These are phyloP conservation scores for Nidularia sp. DNA, from an alignment of 768 basidiomycete genomes.

Conservation along the genomic window DNA sequence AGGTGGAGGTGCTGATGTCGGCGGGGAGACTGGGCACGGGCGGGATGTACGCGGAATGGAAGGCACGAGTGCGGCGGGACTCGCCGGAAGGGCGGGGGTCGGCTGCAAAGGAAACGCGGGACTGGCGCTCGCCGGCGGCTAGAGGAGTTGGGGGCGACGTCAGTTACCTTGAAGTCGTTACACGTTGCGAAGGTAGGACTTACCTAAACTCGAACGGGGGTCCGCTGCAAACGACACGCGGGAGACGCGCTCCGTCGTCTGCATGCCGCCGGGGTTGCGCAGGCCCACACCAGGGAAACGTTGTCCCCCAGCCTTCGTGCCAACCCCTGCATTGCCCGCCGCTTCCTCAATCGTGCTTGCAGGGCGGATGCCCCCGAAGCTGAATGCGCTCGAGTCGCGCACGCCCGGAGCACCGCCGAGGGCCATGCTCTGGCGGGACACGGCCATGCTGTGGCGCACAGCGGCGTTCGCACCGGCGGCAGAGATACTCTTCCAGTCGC, in stretches of 20 bases:
- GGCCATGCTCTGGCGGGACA: no score
- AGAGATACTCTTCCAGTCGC: slow-evolving; percentile 74
- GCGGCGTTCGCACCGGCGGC: slow-evolving; percentile 69
- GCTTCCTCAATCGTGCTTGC: slow-evolving; percentile 37
- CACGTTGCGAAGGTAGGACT: no score
- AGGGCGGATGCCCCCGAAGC: slow-evolving; percentile 35
- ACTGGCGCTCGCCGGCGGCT: slow-evolving; percentile 5
- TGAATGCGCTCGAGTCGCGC: no score
- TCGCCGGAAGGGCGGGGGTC: slow-evolving; percentile 38
- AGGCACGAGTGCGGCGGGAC: slow-evolving; percentile 29
- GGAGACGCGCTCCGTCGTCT: slow-evolving; percentile 20
- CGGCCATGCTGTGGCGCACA: slow-evolving; percentile 65
- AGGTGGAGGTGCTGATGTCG: neutral
- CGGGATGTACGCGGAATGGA: slow-evolving; percentile 35
- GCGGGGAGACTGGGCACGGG: slow-evolving; percentile 35
- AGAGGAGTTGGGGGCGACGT: no score
- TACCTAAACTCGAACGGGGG: slow-evolving; percentile 15
- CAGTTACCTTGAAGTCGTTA: no score
- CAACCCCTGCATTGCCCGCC: slow-evolving; percentile 34
- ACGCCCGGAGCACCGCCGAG: no score
- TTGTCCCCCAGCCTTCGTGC: slow-evolving; percentile 30
- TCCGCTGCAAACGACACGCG: slow-evolving; percentile 72
- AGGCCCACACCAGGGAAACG: slow-evolving; percentile 43
- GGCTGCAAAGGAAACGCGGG: slow-evolving; percentile 33
- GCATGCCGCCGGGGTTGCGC: slow-evolving; percentile 38